Percentiles rank a stretch among this genome's conserved stretches.
Conservation (phyloP, 2,329 filamentous ascomycete genomes). For the Verticillium zaregamsianum region DNA sequence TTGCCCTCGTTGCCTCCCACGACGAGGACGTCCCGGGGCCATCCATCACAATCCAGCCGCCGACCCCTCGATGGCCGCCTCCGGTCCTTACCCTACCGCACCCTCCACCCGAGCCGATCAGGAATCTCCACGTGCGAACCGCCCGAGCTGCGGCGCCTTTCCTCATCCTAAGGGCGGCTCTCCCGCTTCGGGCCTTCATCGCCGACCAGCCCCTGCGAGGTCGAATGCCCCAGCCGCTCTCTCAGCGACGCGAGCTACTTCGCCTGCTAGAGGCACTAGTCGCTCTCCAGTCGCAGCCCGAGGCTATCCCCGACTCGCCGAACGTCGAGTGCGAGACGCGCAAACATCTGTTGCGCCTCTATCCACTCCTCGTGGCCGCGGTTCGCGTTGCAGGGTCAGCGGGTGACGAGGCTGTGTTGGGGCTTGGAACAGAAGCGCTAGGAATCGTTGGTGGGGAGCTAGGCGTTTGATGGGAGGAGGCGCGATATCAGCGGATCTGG, state of each 20-base stretch:
- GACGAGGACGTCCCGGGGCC: slow-evolving; percentile 29
- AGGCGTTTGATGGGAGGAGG: slow-evolving; percentile 23
- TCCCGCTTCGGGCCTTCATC: slow-evolving; percentile 79
- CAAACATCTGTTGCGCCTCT: slow-evolving; percentile 77
- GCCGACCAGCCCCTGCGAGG: slow-evolving; percentile 89
- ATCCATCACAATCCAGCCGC: slow-evolving; percentile 35
- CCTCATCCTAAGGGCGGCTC: slow-evolving; percentile 74
- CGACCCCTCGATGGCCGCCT: slow-evolving; percentile 37
- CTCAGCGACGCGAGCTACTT: slow-evolving; percentile 73
- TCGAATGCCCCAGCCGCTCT: slow-evolving; percentile 80
- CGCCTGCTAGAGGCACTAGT: slow-evolving; percentile 66
- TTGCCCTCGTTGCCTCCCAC: slow-evolving; percentile 58
- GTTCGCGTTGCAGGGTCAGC: slow-evolving; percentile 50
- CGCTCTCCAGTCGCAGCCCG: slow-evolving; percentile 62
- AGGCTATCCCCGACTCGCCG: slow-evolving; percentile 58
- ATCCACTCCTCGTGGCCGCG: slow-evolving; percentile 69
- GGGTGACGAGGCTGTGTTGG: slow-evolving; percentile 57
- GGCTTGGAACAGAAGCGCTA: slow-evolving; percentile 55
- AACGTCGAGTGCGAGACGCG: slow-evolving; percentile 53
- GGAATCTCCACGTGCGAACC: slow-evolving; percentile 49
- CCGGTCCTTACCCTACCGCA: slow-evolving; percentile 2
- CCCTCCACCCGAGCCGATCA: slow-evolving; percentile 5
- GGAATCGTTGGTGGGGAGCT: slow-evolving; percentile 58
- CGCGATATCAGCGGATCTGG: no score
- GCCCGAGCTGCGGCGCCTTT: slow-evolving; percentile 75